Base-by-base conservation (phyloP, 352 stramenopile species). In the Vaucheria bursata region DNA sequence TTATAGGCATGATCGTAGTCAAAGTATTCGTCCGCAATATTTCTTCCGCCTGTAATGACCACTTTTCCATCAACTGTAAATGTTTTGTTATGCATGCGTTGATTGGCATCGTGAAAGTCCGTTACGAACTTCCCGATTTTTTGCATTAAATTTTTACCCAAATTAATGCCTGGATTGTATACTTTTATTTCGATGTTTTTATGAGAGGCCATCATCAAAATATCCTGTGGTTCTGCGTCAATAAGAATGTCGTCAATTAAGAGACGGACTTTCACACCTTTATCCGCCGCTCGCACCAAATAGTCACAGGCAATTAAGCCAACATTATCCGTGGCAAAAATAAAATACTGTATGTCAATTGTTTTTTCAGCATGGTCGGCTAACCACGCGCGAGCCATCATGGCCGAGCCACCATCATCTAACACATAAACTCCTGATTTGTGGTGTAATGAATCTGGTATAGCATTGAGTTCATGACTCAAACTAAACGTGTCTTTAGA, bases 11-110 rank as follows among this genome's bases (percentile, higher is more conserved):
- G 65, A n/a, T 71, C 65, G 53, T 71, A 71, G 53, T 71, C 65
- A 71, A 71, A 71, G 53, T 71, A 71, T 71, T 71, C 65, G 52
- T 71, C 65, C 12, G 65, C 65, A 71, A 71, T 71, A 69, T 71
- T 71, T 18, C 65, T 18, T 12, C 65, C 65, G 25, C 65, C 65
- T 12, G 65, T 71, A 71, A 71, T 71, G 65, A n/a, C 52, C n/a
- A 71, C 65, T 69, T 71, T 71, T 64, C 65, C 65, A n/a, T 71
- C 65, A 64, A 71, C 65, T 18, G 25, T 71, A 69, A 71, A 71
- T 49, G 65, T 71, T 71, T 71, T 71, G n/a, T 71, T 71, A n/a
- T 71, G 65, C 65, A 71, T 71, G 25, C 65, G 65, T n/a, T 71
- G 65, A n/a, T 71, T 71, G n/a, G 52, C 25, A 70, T 37, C 65